A percentile compares a stretch with the other conserved stretches of the same genome.
Conservation (phyloP, 1,284 basidiomycete genomes). For the Cystobasidiaceae sp. region DNA sequence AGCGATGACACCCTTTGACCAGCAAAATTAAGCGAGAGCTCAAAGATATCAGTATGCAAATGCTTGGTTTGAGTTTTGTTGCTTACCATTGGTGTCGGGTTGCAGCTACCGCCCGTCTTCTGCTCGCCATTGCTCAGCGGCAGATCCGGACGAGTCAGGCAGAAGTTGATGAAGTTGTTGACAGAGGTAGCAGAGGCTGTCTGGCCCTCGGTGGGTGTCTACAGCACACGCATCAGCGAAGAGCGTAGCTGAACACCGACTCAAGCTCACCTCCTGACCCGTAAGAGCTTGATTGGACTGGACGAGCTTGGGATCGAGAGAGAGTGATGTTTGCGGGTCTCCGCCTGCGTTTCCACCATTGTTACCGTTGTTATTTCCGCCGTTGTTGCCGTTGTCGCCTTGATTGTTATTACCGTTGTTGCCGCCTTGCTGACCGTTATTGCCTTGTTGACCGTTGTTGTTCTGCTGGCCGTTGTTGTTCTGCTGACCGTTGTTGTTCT, state of each 20-base stretch:
- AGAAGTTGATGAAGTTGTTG: conserved; percentile 72
- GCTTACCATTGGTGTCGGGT: conserved; percentile 59
- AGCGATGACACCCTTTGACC: conserved; percentile 36
- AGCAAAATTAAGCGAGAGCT: not conserved
- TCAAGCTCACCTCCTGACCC: conserved; percentile 17
- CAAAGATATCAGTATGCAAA: conserved; percentile 2
- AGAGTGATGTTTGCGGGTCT: conserved; percentile 31
- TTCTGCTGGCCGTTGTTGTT: not conserved
- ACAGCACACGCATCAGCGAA: not conserved
- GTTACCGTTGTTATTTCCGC: not conserved
- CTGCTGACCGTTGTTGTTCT: not conserved
- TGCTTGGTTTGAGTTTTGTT: conserved; percentile 51
- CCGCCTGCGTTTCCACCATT: not conserved
- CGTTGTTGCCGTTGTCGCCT: not conserved
- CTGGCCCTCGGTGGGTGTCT: conserved; percentile 51
- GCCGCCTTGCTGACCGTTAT: not conserved
- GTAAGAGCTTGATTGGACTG: conserved; percentile 23
- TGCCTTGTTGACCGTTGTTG: not conserved
- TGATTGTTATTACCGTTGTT: conserved; percentile 3
- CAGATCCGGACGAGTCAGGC: conserved; percentile 53
- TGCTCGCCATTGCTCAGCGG: conserved; percentile 54
- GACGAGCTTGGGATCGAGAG: conserved; percentile 34
- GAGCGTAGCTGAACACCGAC: not conserved
- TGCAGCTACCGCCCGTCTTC: conserved; percentile 59
- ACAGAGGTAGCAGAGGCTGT: conserved; percentile 58